Evolutionary conservation across 208 protist species (phyloP).

Genomic region (Leishmania arabica): DNA sequence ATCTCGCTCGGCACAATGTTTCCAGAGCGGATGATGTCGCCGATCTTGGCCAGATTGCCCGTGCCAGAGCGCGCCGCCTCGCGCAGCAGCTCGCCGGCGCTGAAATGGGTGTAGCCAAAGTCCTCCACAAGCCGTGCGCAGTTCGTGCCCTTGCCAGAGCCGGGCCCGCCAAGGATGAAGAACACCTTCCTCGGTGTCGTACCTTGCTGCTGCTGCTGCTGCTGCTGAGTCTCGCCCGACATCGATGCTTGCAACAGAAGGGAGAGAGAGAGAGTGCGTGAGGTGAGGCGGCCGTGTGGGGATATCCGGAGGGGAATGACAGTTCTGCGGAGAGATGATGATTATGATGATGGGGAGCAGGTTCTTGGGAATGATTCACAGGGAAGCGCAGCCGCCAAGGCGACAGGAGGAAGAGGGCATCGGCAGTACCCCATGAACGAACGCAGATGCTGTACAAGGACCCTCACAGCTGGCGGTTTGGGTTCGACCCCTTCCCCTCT

Average conservation of each 20-base stretch:
- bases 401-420: neutral
- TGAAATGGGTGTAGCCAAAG: conserved; percentile 89
- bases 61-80: conserved; percentile 59
- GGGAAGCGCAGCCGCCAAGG: neutral
- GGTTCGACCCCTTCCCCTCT: neutral
- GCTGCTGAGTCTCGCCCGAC: conserved; percentile 10
- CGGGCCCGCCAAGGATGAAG: conserved; percentile 89
- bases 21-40: conserved; percentile 57
- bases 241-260: neutral
- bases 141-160: conserved; percentile 87
- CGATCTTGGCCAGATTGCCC: conserved; percentile 76
- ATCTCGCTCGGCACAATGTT: conserved; percentile 90
- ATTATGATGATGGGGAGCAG: neutral
- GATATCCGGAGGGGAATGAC: neutral
- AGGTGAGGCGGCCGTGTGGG: neutral
- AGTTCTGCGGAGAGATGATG: neutral
- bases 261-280: neutral
- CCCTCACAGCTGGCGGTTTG: neutral
- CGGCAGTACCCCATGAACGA: neutral
- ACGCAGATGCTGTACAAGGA: neutral
- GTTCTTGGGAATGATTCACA: neutral
- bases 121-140: conserved; percentile 75
- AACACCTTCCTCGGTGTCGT: conserved; percentile 58
- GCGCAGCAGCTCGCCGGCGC: conserved; percentile 85
- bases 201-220: neutral